Base-by-base conservation (phyloP, 805 yeast genomes). In the Dipodascus albidus region DNA sequence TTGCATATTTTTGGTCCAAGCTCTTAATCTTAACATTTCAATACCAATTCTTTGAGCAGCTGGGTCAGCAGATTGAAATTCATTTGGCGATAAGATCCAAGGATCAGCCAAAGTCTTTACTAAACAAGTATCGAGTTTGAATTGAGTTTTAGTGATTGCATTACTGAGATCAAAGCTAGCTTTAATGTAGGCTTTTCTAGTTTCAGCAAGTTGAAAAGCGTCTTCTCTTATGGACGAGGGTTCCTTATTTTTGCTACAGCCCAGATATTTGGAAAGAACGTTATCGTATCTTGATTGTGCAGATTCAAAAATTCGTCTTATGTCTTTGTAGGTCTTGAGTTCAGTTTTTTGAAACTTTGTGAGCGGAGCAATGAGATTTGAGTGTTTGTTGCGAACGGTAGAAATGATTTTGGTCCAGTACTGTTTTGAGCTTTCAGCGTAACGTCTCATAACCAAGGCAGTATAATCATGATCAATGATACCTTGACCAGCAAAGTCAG, bases 381-480 rank as follows among this genome's bases (percentile, higher is more conserved):
- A 59, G 23, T 75, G 66, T 54, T 74, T 75, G 48, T 78, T 65
- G 6, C 67, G 64, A 23, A 82, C 65, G 3, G 74, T 64, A 20
- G 66, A 64, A 20, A 79, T 60, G 17, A 78, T 69, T 2, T 71
- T 67, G 1, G 73, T 61, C 79, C 87, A 79, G 22, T 78, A 60
- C 17, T 64, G 62, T 23, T 72, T 69, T 48, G 81, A 64, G 1
- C 81, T 84, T 21, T 67, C 70, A 11, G 79, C 70, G 1, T 83
- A 74, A 22, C 75, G 70, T n/a, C 74, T 69, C 50, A 87, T 64
- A 9, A 83, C 76, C 2, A 79, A 74, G 14, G 76, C 71, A 0
- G 95, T 82, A 56, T 80, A 79, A 57, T 87, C 89, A 60, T 83
- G 91, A 60, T 86, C 88, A 20, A 89, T 73, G n/a, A 90, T 64